A percentile compares a stretch with the other conserved stretches of the same genome.
Conservation (phyloP, 306 rosid genomes). For the Pterocarpus macrocarpus region DNA sequence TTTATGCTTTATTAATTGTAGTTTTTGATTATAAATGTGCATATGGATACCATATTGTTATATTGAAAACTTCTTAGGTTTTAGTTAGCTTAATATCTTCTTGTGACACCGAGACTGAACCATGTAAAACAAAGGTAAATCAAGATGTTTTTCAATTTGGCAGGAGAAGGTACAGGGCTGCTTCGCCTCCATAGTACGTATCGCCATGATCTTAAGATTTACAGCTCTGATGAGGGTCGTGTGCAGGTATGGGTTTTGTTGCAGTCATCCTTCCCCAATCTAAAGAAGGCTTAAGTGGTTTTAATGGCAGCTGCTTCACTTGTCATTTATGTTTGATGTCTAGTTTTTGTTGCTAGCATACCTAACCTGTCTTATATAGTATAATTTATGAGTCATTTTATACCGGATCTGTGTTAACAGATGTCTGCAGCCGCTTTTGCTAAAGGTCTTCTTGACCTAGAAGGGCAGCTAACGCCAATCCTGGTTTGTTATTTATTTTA, state of each 20-base stretch:
- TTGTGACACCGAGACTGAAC: slow-evolving; percentile 26
- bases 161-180: slow-evolving; percentile 97
- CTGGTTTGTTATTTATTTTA: slow-evolving; percentile 65
- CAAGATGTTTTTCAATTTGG: slow-evolving; percentile 40
- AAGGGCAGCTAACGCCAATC: slow-evolving; percentile 96
- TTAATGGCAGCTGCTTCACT: neutral
- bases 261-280: slow-evolving; percentile 14
- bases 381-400: slow-evolving; percentile 38
- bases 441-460: slow-evolving; percentile 97
- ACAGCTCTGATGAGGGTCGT: slow-evolving; percentile 99
- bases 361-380: slow-evolving; percentile 36
- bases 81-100: slow-evolving; percentile 33
- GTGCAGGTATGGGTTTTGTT: slow-evolving; percentile 77
- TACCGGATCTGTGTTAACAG: slow-evolving; percentile 58
- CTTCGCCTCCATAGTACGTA: slow-evolving; percentile 99
- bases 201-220: slow-evolving; percentile 95
- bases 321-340: slow-evolving; percentile 35
- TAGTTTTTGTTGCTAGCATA: slow-evolving; percentile 38
- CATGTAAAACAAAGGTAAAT: slow-evolving; percentile 25
- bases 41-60: neutral
- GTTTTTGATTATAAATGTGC: neutral
- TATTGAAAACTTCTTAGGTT: slow-evolving; percentile 22
- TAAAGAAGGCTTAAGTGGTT: slow-evolving; percentile 28
- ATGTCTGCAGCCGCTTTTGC: slow-evolving; percentile 99
- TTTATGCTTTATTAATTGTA: neutral